Evolutionary conservation across 164 flowering plant genomes (phyloP).

Genomic region (Piper longum): DNA sequence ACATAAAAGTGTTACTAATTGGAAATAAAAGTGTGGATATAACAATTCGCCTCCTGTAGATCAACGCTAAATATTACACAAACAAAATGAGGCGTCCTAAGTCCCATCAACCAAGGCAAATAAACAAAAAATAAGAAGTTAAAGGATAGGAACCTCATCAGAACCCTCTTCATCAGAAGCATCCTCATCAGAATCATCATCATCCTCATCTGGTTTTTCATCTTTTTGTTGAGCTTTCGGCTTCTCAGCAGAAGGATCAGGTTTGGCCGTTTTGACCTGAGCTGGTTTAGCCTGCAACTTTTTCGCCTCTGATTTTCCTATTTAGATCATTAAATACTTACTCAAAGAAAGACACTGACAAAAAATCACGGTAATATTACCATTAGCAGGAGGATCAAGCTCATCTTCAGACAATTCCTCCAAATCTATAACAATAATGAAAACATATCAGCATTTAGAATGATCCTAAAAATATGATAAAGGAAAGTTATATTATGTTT

Average conservation of each 20-base stretch:
- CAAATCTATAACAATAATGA: slow-evolving; percentile 10
- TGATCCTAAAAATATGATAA: too few species aligned
- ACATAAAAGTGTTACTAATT: too few species aligned
- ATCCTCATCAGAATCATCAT: slow-evolving; percentile 21
- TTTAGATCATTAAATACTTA: neutral
- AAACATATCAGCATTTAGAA: too few species aligned
- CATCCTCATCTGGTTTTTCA: slow-evolving; percentile 9
- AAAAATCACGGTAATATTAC: neutral
- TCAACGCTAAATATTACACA: too few species aligned
- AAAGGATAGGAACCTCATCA: neutral
- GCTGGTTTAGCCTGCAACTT: slow-evolving; percentile 4
- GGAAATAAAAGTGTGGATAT: too few species aligned
- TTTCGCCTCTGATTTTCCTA: slow-evolving; percentile 19
- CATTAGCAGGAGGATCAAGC: slow-evolving; percentile 16
- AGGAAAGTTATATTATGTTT: too few species aligned
- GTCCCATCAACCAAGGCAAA: too few species aligned
- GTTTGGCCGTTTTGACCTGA: slow-evolving; percentile 10
- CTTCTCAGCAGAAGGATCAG: slow-evolving; percentile 12
- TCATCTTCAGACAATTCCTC: slow-evolving; percentile 18
- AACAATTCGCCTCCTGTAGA: too few species aligned
- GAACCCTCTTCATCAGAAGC: slow-evolving; percentile 23
- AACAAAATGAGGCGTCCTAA: too few species aligned
- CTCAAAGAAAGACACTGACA: neutral
- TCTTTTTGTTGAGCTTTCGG: slow-evolving; percentile 22
- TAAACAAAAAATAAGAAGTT: neutral